Evolutionary conservation across 139 green algal genomes (phyloP), one percentile per base, ranked within the genome.

Genomic region (Chlorella sorokiniana): DNA sequence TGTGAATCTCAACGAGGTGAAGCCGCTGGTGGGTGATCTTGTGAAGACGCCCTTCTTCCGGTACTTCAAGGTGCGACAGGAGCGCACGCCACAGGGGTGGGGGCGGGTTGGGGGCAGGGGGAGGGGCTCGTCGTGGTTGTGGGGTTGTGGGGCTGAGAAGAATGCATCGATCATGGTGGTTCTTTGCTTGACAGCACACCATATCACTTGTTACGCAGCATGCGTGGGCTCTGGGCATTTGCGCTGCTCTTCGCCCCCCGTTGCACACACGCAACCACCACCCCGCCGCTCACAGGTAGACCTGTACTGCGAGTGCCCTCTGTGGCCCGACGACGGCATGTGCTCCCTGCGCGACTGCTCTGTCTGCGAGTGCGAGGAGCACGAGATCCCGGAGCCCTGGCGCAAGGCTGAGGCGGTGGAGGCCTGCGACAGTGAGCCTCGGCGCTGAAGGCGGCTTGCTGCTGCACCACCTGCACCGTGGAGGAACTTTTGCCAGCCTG

Each of bases 301-400:
- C 88, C 87, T 98, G 76, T 94, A 93, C 79, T 98, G 95, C 79
- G 93, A 98, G 83, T 99, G 96, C 83, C 95, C 93, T 3, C 91
- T 98, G 80, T 99, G 95, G 95, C 95, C 93, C 0, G 95, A 99
- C 64, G 95, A 99, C 86, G 91, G 89, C 76, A 98, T 98, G 95
- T 99, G 96, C 87, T 78, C 85, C 38, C 69, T 97, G 77, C 81
- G 86, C 76, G 69, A 94, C 62, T 98, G 96, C 87, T 90, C 81
- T 20, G 95, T 98, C 68, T 96, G 93, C 83, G 92, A 97, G 88
- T 98, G 95, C 69, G 90, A 92, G 37, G 81, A 91, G 31, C 76
- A 89, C 33, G 95, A 98, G 83, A 90, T 98, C 38, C 94, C 95
- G 4, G 20, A 86, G 75, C 69, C 88, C 14, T 97, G 94, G 93